Evolutionary conservation across 2,329 filamentous ascomycete species (phyloP).

Genomic region (Calonectria fujianensis): DNA sequence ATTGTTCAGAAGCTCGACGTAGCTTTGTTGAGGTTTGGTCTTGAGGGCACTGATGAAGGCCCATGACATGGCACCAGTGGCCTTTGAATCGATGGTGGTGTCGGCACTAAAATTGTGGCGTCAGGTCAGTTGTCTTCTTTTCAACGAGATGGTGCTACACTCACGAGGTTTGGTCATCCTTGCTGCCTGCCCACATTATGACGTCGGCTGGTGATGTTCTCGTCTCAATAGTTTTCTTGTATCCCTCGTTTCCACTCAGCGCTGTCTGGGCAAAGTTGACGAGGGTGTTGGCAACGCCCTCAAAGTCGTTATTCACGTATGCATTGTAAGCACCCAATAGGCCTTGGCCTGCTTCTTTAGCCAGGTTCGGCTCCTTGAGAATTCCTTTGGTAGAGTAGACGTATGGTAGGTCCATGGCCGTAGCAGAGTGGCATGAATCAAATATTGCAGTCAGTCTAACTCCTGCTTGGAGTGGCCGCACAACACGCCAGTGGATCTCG

Average conservation of each 20-base stretch:
- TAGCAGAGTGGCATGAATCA: conserved; percentile 87
- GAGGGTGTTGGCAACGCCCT: conserved; percentile 85
- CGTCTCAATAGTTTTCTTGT: conserved; percentile 87
- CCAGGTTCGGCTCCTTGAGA: conserved; percentile 87
- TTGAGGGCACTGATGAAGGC: conserved; percentile 95
- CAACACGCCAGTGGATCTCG: conserved; percentile 86
- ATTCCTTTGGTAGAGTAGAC: conserved; percentile 87
- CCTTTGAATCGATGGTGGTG: conserved; percentile 89
- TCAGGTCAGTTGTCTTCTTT: conserved; percentile 46
- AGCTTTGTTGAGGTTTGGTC: conserved; percentile 96
- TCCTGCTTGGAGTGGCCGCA: conserved; percentile 84
- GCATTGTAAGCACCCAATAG: conserved; percentile 83
- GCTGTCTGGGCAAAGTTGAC: conserved; percentile 92
- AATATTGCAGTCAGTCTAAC: conserved; percentile 90
- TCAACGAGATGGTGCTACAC: conserved; percentile 40
- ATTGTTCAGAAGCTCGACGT: conserved; percentile 95
- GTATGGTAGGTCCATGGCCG: conserved; percentile 85
- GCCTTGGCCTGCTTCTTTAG: conserved; percentile 85
- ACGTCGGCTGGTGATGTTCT: conserved; percentile 97
- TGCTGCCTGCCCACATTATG: conserved; percentile 98
- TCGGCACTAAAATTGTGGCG: conserved; percentile 79
- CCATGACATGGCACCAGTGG: conserved; percentile 98
- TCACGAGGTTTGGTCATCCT: conserved; percentile 92
- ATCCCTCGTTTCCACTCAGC: conserved; percentile 84
- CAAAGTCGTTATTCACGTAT: conserved; percentile 90